A percentile compares a stretch with the other conserved stretches of the same genome.
These are phyloP conservation scores for Penicillium odoratum DNA, from an alignment of 495 filamentous ascomycete genomes.

Conservation along the genomic window DNA sequence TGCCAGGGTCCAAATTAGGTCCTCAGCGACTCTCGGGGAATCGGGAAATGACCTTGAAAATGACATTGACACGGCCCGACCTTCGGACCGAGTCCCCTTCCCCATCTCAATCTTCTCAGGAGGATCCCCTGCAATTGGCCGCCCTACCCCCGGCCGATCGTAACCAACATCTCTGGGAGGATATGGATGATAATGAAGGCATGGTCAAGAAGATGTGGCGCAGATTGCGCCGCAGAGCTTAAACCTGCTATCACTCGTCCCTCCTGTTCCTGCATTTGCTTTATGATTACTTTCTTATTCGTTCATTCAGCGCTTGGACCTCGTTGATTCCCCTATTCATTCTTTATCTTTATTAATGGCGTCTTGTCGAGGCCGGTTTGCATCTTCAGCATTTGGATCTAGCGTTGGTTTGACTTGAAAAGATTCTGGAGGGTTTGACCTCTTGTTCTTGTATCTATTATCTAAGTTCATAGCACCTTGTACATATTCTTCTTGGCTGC, in stretches of 20 bases:
- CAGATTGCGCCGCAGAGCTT: conserved; percentile 38
- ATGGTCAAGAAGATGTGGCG: conserved; percentile 59
- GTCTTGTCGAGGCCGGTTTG: background rate
- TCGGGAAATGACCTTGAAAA: conserved; percentile 91
- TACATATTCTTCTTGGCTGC: conserved; percentile 21
- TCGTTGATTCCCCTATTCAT: background rate
- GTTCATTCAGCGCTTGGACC: conserved; percentile 16
- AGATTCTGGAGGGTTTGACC: background rate
- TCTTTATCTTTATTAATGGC: conserved; percentile 4
- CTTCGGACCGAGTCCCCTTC: conserved; percentile 65
- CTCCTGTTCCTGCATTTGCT: background rate
- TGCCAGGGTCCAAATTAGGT: conserved; percentile 19
- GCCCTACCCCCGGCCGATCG: conserved; percentile 50
- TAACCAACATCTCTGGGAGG: conserved; percentile 46
- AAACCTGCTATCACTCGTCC: conserved; percentile 14
- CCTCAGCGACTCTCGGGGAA: conserved; percentile 26
- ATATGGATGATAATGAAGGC: conserved; percentile 43
- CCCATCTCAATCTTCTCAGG: conserved; percentile 54
- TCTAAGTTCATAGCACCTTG: conserved; percentile 15
- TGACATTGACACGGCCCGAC: conserved; percentile 91
- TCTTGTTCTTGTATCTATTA: conserved; percentile 4
- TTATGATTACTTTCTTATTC: conserved; percentile 5
- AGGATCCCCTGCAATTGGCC: conserved; percentile 55
- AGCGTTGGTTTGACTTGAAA: conserved; percentile 12
- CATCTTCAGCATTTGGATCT: conserved; percentile 10